Evolutionary conservation across 164 flowering plant genomes (phyloP), one percentile per base, ranked within the genome.

Genomic region (Tetrastigma voinierianum): DNA sequence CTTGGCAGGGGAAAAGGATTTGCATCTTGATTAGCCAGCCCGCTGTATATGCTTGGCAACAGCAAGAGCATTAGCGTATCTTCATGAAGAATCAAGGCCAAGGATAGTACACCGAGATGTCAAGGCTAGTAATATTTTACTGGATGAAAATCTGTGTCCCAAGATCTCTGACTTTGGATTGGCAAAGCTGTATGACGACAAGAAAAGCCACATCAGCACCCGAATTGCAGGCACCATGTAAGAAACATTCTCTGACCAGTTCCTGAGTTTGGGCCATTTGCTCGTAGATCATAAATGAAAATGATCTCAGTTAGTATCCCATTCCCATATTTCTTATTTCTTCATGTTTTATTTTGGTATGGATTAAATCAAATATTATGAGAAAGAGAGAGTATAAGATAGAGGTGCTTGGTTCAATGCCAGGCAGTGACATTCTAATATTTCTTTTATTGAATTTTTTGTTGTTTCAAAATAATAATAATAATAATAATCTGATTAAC

Each of bases 151-250:
- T 14, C 74, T 75, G 13, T 43, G 18, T 24, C 78, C 78, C 17
- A 75, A 71, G 47, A 70, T 75, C 2, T 75, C 78, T n/a, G 78
- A 75, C 67, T 75, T 75, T 59, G 75, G 78, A 43, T 25, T 75
- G 56, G 78, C 78, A 18, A 71, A 75, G 58, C 74, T 75, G 12
- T 75, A 75, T 44, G 78, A 75, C 52, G 78, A 75, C 13, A 71
- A 60, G 52, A 75, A 67, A 51, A 71, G 75, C 52, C 78, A 75
- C 60, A 64, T 75, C 49, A 71, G 78, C 70, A 71, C 78, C 49
- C 62, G 75, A 23, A 70, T 75, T 45, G 78, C 78, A 21, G 78
- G 78, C 48, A 75, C 78, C 24, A 68, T 71, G 78, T 75, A 75
- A 64, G 69, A 32, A 32, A 32, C 6, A 24, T 6, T 20, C 15